Evolutionary conservation across 805 yeast species (phyloP), one percentile per base, ranked within the genome.

Genomic region (Ogataea henricii): DNA sequence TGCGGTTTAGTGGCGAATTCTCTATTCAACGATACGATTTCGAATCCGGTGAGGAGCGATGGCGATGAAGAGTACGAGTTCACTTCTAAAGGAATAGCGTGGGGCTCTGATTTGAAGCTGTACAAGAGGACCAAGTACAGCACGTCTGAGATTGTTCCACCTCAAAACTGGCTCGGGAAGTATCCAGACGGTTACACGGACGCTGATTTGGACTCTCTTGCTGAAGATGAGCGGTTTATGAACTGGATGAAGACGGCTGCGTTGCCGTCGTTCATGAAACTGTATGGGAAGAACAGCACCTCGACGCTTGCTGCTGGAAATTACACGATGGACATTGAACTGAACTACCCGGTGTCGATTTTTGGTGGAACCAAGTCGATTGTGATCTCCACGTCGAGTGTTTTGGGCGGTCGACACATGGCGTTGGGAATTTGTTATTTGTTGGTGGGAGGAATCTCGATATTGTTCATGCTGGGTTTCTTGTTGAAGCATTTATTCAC

Each of bases 161-260:
- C 99, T 5, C 96, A 94, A 44, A 89, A 87, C 69, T 92, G 99
- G 99, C 73, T 69, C 34, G 76, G 79, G 53, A 71, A 62, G 69
- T 92, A 68, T 65, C 98, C 98, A 1, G 69, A 90, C 50, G 98
- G 98, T 0, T 92, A 94, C 69, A 89, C 86, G n/a, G 83, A 78
- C 27, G 80, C 79, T 5, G 89, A 89, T 65, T 58, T 92, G 51
- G 96, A 96, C 2, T 85, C 87, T 62, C 64, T 92, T 40, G 76
- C 87, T 2, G 63, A 69, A 30, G 83, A 94, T 89, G 92, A 89
- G 63, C 83, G 83, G 55, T 79, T 92, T 58, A 96, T 90, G 72
- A 92, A 90, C 66, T 92, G 99, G 99, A 92, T 92, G 97, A 81
- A 96, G 60, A 90, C 97, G 1, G 96, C 98, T 0, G 97, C 96